Evolutionary conservation across 345 rosid genomes (phyloP).

Genomic region (Durio zibethinus): DNA sequence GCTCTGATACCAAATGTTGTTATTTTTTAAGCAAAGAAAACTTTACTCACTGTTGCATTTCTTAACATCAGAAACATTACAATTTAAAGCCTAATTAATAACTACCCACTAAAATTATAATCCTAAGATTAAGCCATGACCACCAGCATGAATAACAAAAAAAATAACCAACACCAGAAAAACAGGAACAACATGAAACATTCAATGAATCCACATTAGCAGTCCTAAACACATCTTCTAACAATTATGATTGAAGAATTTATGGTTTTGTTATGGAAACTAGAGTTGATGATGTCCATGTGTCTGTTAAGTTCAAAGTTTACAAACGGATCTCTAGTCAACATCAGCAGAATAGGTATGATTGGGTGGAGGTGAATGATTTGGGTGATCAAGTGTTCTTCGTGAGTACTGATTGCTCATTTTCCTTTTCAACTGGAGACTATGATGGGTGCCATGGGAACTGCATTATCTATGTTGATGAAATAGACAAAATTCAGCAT

Average conservation of each 20-base stretch:
- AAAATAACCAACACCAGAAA: too few relatives aligned
- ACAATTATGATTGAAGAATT: not conserved
- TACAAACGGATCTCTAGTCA: not conserved
- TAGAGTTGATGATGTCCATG: not conserved
- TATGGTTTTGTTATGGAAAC: not conserved
- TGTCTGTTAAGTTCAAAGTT: not conserved
- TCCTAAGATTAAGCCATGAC: too few relatives aligned
- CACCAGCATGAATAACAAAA: too few relatives aligned
- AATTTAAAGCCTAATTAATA: too few relatives aligned
- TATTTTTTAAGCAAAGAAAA: too few relatives aligned
- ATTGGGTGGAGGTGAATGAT: conserved; percentile 9
- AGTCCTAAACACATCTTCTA: too few relatives aligned
- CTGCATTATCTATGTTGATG: conserved; percentile 22
- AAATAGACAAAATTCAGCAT: not conserved
- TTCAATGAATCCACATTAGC: too few relatives aligned
- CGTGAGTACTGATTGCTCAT: conserved; percentile 16
- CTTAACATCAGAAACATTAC: too few relatives aligned
- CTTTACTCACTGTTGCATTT: too few relatives aligned
- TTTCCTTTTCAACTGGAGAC: conserved; percentile 4
- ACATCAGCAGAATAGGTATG: not conserved
- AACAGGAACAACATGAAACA: too few relatives aligned
- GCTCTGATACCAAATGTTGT: too few relatives aligned
- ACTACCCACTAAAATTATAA: too few relatives aligned
- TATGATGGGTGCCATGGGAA: conserved; percentile 13
- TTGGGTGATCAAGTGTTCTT: conserved; percentile 12